These are phyloP conservation scores for Cryptococcus amylolentus DNA, from an alignment of 1,284 basidiomycete genomes.

Conservation along the genomic window DNA sequence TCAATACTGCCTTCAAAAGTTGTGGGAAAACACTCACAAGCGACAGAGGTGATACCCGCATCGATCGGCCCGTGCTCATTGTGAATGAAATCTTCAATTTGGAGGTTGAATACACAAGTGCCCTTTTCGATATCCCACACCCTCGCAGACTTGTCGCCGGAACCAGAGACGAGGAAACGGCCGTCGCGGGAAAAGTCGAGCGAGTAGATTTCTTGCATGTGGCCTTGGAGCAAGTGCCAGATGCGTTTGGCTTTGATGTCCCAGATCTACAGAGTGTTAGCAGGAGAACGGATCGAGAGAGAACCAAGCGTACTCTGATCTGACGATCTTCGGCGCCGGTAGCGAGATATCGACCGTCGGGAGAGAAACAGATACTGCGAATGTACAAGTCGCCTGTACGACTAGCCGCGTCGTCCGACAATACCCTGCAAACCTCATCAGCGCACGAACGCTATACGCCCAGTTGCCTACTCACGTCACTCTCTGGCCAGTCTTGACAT, in stretches of 20 bases:
- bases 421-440: slow-evolving; percentile 53
- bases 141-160: slow-evolving; percentile 82
- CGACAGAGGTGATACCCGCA: slow-evolving; percentile 65
- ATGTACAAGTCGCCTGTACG: slow-evolving; percentile 74
- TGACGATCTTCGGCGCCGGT: slow-evolving; percentile 81
- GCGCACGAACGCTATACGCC: background rate
- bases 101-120: slow-evolving; percentile 53
- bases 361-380: slow-evolving; percentile 76
- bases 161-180: slow-evolving; percentile 77
- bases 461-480: slow-evolving; percentile 58
- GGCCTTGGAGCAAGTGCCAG: slow-evolving; percentile 71
- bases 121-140: slow-evolving; percentile 78
- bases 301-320: slow-evolving; percentile 60
- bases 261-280: slow-evolving; percentile 63
- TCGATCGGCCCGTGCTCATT: slow-evolving; percentile 59
- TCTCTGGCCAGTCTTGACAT: slow-evolving; percentile 77
- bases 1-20: background rate
- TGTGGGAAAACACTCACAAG: slow-evolving; percentile 33
- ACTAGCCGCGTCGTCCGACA: slow-evolving; percentile 64
- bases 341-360: slow-evolving; percentile 73
- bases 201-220: slow-evolving; percentile 86
- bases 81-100: slow-evolving; percentile 52
- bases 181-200: slow-evolving; percentile 82
- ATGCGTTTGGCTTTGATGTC: slow-evolving; percentile 72
- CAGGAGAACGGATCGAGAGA: background rate